Percentiles rank a stretch among this genome's conserved stretches.
These are phyloP conservation scores for Apiospora malaysiana DNA, from an alignment of 2,329 filamentous ascomycete species.

Conservation along the genomic window DNA sequence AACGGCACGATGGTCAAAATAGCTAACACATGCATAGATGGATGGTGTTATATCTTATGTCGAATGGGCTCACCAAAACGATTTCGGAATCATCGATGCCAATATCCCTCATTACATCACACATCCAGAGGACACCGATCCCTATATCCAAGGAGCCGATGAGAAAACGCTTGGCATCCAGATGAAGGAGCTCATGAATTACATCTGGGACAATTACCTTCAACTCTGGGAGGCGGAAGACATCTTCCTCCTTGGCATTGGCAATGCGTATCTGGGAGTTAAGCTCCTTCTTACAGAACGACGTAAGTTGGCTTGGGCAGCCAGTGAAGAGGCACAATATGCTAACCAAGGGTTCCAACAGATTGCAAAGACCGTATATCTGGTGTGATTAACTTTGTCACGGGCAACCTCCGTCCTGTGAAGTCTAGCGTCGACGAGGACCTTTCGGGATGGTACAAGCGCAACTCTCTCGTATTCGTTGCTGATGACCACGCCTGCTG, in stretches of 20 bases:
- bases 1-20: not conserved
- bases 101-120: conserved; percentile 85
- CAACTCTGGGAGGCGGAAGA: conserved; percentile 76
- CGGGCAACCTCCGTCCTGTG: conserved; percentile 76
- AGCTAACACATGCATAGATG: conserved; percentile 60
- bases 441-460: conserved; percentile 82
- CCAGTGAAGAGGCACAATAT: not conserved
- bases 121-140: conserved; percentile 60
- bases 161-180: conserved; percentile 60
- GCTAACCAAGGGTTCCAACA: conserved; percentile 29
- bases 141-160: conserved; percentile 50
- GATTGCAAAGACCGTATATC: conserved; percentile 72
- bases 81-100: conserved; percentile 86
- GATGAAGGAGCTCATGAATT: conserved; percentile 77
- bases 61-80: conserved; percentile 78
- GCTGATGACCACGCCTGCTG: conserved; percentile 78
- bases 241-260: conserved; percentile 86
- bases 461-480: conserved; percentile 81
- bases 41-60: conserved; percentile 83
- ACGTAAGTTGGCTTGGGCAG: conserved; percentile 53
- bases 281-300: conserved; percentile 80
- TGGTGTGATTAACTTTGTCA: conserved; percentile 82
- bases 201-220: conserved; percentile 97
- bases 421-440: conserved; percentile 78
- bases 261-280: conserved; percentile 85